Percentiles rank a stretch among this genome's conserved stretches.
Evolutionary conservation across 2,329 filamentous ascomycete species (phyloP).

Genomic region (Bertia moriformis): DNA sequence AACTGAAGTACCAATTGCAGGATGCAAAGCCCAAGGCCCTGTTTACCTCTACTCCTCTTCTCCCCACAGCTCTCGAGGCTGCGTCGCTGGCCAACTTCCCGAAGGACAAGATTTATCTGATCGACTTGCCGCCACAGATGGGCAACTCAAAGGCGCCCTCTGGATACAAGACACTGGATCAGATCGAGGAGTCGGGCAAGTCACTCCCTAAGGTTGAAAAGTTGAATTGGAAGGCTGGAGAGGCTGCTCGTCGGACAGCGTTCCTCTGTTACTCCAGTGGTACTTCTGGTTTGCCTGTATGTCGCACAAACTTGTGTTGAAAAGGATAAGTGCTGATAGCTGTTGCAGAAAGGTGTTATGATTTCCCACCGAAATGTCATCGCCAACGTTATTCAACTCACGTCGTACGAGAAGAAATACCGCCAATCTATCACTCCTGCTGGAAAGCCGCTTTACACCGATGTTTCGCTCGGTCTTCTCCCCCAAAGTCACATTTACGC

Average conservation of each 20-base stretch:
- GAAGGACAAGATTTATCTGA: conserved; percentile 37
- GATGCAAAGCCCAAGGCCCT: conserved; percentile 42
- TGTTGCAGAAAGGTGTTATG: conserved; percentile 58
- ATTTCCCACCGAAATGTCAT: conserved; percentile 65
- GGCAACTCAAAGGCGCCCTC: neutral
- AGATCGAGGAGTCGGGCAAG: conserved; percentile 6
- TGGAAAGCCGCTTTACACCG: neutral
- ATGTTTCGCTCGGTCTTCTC: conserved; percentile 44
- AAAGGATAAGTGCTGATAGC: neutral
- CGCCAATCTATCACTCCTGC: conserved; percentile 3
- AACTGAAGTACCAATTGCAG: conserved; percentile 44
- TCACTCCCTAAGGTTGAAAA: conserved; percentile 27
- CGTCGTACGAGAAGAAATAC: conserved; percentile 20
- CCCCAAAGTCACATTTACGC: conserved; percentile 70
- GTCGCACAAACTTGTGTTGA: conserved; percentile 4
- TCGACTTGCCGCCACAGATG: conserved; percentile 31
- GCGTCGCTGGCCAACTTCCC: conserved; percentile 38
- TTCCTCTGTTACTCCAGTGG: conserved; percentile 59
- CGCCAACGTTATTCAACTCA: conserved; percentile 52
- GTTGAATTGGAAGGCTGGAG: conserved; percentile 34
- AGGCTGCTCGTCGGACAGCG: conserved; percentile 43
- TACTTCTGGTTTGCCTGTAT: conserved; percentile 53
- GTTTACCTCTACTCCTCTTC: conserved; percentile 43
- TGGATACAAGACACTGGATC: neutral
- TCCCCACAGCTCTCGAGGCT: conserved; percentile 37